These are phyloP conservation scores for Rickenella mellea DNA, from an alignment of 768 basidiomycete species.

Conservation along the genomic window DNA sequence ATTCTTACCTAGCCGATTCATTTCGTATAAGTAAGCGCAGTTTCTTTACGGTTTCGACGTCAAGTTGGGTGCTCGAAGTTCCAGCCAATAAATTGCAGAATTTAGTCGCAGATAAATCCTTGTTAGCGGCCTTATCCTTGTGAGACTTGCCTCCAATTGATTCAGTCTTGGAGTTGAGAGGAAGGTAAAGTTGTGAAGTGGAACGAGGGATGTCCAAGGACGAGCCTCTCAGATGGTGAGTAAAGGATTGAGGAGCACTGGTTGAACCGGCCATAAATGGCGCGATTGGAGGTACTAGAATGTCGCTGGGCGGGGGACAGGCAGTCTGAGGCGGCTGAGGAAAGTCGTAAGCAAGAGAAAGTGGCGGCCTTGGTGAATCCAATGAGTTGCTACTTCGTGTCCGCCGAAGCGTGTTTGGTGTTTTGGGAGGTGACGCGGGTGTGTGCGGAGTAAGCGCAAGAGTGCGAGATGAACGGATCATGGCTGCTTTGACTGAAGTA, in stretches of 20 bases:
- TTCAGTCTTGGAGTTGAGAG: slow-evolving; percentile 30
- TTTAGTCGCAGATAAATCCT: slow-evolving; percentile 51
- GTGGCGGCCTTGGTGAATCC: slow-evolving; percentile 37
- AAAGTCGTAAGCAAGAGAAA: slow-evolving; percentile 25
- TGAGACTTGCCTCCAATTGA: slow-evolving; percentile 24
- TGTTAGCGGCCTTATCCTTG: slow-evolving; percentile 46
- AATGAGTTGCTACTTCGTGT: slow-evolving; percentile 70
- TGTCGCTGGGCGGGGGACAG: slow-evolving; percentile 21
- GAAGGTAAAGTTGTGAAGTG: slow-evolving; percentile 37
- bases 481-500: slow-evolving; percentile 78
- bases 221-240: slow-evolving; percentile 46
- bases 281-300: slow-evolving; percentile 18
- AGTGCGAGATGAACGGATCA: slow-evolving; percentile 79
- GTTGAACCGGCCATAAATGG: slow-evolving; percentile 23
- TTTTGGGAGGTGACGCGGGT: slow-evolving; percentile 24
- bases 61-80: slow-evolving; percentile 65
- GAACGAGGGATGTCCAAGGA: slow-evolving; percentile 49
- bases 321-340: slow-evolving; percentile 12
- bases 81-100: slow-evolving; percentile 60
- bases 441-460: slow-evolving; percentile 33
- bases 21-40: slow-evolving; percentile 79
- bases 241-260: slow-evolving; percentile 29
- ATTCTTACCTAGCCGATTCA: slow-evolving; percentile 71
- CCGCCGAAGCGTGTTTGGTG: slow-evolving; percentile 53
- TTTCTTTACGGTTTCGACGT: slow-evolving; percentile 83